Evolutionary conservation across 805 yeast species (phyloP).

Genomic region (Zygotorulaspora florentina): DNA sequence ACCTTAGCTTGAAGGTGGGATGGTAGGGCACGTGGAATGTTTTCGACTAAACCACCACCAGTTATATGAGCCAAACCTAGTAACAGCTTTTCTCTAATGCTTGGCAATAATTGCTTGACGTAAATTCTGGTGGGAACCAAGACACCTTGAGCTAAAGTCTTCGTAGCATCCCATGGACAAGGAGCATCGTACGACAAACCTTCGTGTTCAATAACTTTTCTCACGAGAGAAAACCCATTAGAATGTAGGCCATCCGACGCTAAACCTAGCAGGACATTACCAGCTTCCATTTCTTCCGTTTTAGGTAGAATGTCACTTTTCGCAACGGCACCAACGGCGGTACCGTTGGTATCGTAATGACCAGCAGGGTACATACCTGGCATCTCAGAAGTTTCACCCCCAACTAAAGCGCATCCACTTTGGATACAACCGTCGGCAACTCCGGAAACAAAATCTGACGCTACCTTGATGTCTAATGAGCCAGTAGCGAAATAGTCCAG

Average conservation of each 20-base stretch:
- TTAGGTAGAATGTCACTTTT: constrained; percentile 73
- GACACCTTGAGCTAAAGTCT: constrained; percentile 79
- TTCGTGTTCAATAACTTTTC: constrained; percentile 80
- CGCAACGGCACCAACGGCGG: constrained; percentile 94
- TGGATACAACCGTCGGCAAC: constrained; percentile 94
- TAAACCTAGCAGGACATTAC: constrained; percentile 81
- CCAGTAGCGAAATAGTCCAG: constrained; percentile 97
- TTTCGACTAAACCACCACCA: constrained; percentile 97
- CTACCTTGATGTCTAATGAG: constrained; percentile 74
- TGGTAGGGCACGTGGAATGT: constrained; percentile 93
- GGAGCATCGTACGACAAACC: constrained; percentile 64
- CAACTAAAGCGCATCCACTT: constrained; percentile 96
- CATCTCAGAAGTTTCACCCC: constrained; percentile 99
- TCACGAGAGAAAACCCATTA: constrained; percentile 90
- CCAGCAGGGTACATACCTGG: constrained; percentile 97
- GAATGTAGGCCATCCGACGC: constrained; percentile 94
- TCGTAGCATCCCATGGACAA: constrained; percentile 79
- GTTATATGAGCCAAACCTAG: constrained; percentile 95
- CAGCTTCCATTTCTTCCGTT: constrained; percentile 59
- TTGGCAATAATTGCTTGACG: constrained; percentile 82
- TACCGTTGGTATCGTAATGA: constrained; percentile 97
- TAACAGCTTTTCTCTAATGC: constrained; percentile 60
- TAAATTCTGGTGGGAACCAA: constrained; percentile 90
- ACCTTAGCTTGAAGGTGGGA: constrained; percentile 70
- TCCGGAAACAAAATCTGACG: constrained; percentile 86